Evolutionary conservation across 805 yeast genomes (phyloP), one percentile per base, ranked within the genome.

Genomic region (Wickerhamomyces silvicola): DNA sequence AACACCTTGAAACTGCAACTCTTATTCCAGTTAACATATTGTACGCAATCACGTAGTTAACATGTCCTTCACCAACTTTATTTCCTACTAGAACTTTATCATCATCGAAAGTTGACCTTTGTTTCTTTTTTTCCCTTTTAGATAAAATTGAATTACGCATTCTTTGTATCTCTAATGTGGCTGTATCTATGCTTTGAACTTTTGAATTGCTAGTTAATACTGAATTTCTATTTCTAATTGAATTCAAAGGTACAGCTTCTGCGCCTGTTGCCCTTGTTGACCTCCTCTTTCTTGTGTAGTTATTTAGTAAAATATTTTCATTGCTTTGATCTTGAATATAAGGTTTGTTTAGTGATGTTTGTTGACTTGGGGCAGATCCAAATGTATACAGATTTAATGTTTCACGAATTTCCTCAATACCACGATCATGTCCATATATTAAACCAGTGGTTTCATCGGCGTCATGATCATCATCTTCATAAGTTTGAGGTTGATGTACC

Each of bases 1-100:
- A 84, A 48, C 94, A 81, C 36, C 96, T 66, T 4, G 95, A 85
- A 0, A 92, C 97, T 0, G 97, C 88, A 7, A 87, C 94, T 36
- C 98, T 70, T 28, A 92, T 92, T 3, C 99, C 98, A 0, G 97
- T 88, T 36, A 94, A 70, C 97, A 92, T 90, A 56, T 90, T 87
- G 57, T 92, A 94, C 1, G 97, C 98, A 67, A 90, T 78, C 18
- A 87, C 84, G 49, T 81, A 92, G 56, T 88, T 92, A 31, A 77
- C 86, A 52, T 92, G 97, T 26, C 96, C 97, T 57, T 92, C 97
- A 41, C 81, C 72, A 24, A 86, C 88, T 45, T 79, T 79, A 41
- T 83, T 81, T 4, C 94, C 94, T 10, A 83, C 78, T 27, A 79
- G 56, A 4, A 79, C 88, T 18, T 56, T 64, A 30, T 72, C 78